Percentiles rank a stretch among this genome's conserved stretches.
phyloP scores from a whole-genome alignment of 2,329 filamentous ascomycete species.

The Diaporthe caulivora region DNA sequence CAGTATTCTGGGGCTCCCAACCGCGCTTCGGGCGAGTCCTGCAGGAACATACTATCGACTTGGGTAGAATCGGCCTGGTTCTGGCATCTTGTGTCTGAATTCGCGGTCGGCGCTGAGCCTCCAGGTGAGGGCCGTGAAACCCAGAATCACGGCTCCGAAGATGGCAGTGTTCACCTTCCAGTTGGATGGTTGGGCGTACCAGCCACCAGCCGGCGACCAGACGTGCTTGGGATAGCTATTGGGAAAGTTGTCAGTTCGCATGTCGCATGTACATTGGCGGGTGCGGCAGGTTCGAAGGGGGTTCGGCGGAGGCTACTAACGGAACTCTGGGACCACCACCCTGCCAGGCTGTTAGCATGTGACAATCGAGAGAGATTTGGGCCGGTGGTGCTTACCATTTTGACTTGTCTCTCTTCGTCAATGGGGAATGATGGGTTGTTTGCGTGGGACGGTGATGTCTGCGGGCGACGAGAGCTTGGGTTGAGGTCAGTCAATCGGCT shows the following conservation, averaged over 20 bases:
- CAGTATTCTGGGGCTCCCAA: neutral
- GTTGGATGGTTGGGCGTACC: constrained; percentile 95
- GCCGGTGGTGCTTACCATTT: constrained; percentile 63
- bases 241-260: constrained; percentile 39
- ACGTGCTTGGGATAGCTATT: constrained; percentile 96
- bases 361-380: neutral
- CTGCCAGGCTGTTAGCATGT: constrained; percentile 61
- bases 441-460: constrained; percentile 2
- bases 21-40: neutral
- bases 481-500: constrained; percentile 38
- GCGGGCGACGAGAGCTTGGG: constrained; percentile 28
- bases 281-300: neutral
- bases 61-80: constrained; percentile 83
- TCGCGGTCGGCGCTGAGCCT: constrained; percentile 81
- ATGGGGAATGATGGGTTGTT: constrained; percentile 17
- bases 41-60: constrained; percentile 80
- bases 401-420: constrained; percentile 50
- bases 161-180: constrained; percentile 88
- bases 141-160: constrained; percentile 59
- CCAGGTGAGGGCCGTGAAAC: constrained; percentile 75
- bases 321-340: constrained; percentile 80
- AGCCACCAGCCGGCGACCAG: constrained; percentile 98
- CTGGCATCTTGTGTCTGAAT: constrained; percentile 81
- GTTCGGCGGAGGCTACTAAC: constrained; percentile 55
- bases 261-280: constrained; percentile 4